phyloP scores from a whole-genome alignment of 192 early-diverging fungal genomes.

The Backusella psychrophila region DNA sequence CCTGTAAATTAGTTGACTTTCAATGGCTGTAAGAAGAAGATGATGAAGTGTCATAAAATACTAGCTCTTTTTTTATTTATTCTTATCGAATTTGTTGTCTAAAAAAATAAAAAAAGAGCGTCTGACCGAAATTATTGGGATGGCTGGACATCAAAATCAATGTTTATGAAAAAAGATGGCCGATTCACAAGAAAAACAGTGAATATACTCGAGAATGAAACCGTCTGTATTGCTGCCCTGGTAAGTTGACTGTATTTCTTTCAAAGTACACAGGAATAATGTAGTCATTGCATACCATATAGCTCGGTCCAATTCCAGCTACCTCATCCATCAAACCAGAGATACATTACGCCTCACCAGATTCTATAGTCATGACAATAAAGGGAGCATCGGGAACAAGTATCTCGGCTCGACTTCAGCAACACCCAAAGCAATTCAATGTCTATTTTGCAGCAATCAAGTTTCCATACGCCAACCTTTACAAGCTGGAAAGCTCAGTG shows the following conservation, averaged over 20 bases:
- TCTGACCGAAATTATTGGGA: neutral
- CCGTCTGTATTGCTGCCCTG: neutral
- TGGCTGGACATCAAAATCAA: conserved; percentile 6
- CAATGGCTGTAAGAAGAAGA: neutral
- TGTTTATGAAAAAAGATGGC: neutral
- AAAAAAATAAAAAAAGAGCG: neutral
- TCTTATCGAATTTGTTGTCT: neutral
- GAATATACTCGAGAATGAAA: neutral
- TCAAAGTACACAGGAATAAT: neutral
- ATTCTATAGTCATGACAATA: conserved; percentile 14
- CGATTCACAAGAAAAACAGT: neutral
- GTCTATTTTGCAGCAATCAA: conserved; percentile 21
- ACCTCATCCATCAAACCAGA: neutral
- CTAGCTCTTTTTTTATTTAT: neutral
- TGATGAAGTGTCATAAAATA: neutral
- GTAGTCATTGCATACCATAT: neutral
- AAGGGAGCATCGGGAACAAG: conserved; percentile 1
- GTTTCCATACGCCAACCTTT: conserved; percentile 9
- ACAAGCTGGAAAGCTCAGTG: conserved; percentile 1
- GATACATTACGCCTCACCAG: conserved; percentile 13
- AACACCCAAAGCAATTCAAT: conserved; percentile 13
- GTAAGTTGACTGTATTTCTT: neutral
- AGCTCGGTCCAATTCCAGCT: conserved; percentile 25
- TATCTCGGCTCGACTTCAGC: conserved; percentile 13
- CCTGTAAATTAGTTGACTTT: neutral